These are phyloP conservation scores for Daldinia caldariorum DNA, from an alignment of 495 filamentous ascomycete genomes.

Conservation along the genomic window DNA sequence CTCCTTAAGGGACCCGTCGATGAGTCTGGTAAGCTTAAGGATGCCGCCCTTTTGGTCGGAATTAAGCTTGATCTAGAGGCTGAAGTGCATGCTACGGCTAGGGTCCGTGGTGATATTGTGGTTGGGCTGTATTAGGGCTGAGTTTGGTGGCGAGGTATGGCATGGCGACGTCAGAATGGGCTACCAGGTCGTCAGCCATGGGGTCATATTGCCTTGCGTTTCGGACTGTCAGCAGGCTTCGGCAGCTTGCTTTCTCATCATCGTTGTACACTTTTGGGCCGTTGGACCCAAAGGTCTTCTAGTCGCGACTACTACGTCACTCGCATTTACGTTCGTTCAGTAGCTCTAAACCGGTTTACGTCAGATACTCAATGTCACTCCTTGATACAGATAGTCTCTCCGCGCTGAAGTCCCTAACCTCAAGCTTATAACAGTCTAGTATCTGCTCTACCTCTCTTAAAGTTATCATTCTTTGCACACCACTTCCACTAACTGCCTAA, in stretches of 20 bases:
- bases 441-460: too few species aligned
- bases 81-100: constrained; percentile 40
- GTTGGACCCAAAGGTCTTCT: constrained; percentile 20
- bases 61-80: constrained; percentile 53
- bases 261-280: constrained; percentile 28
- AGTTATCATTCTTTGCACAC: too few species aligned
- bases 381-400: not conserved
- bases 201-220: constrained; percentile 9
- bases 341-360: not conserved
- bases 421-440: too few species aligned
- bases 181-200: constrained; percentile 19
- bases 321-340: constrained; percentile 35
- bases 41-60: constrained; percentile 54
- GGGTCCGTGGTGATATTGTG: constrained; percentile 43
- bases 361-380: not conserved
- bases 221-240: constrained; percentile 17
- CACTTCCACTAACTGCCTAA: too few species aligned
- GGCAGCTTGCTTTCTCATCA: constrained; percentile 10
- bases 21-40: constrained; percentile 53
- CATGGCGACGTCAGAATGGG: constrained; percentile 25
- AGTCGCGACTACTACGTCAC: constrained; percentile 28
- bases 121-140: constrained; percentile 41
- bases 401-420: too few species aligned
- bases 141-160: constrained; percentile 12
- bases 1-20: constrained; percentile 55